Evolutionary conservation across 495 filamentous ascomycete species (phyloP), one percentile per base, ranked within the genome.

Genomic region (Tuber melanosporum): DNA sequence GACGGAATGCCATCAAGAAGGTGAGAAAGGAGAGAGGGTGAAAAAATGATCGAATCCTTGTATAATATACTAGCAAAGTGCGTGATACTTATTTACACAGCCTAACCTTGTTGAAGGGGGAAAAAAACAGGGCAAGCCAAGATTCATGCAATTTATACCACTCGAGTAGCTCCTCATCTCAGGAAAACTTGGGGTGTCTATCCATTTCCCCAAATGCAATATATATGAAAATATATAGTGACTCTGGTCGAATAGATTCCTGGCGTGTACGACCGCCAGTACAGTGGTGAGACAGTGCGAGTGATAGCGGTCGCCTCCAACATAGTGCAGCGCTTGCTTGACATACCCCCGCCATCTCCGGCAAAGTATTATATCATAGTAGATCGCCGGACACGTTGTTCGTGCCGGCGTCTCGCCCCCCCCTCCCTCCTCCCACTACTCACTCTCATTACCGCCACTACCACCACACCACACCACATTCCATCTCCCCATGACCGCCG

Each of bases 361-460:
- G 70, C 77, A 73, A 80, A 79, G 57, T 26, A 62, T 14, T 10
- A 66, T 32, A 62, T 32, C 52, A 66, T 66, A 32, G 57, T 12
- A 32, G 78, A 80, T 80, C 77, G 71, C 46, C 57, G 73, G 78
- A 80, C 78, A 79, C 78, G 78, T 80, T 77, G 78, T 73, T 76
- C 26, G 14, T 66, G 32, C 26, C n/a, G 42, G 62, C 75, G 49
- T 22, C 75, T 62, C 71, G 74, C 71, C 74, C 74, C 71, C 1
- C 52, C 17, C 52, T 9, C 10, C n/a, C 8, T 62, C 17, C 52
- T 14, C 52, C 6, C n/a, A 5, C 39, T 41, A 41, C 39, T 41
- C 39, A 41, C 39, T 41, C 39, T 41, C 19, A 20, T n/a, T n/a
- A 62, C 52, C n/a, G 26, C 52, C 52, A 10, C 52, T 22, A 14